Evolutionary conservation across 441 rosid genomes (phyloP).

Genomic region (Populus trichocarpa): DNA sequence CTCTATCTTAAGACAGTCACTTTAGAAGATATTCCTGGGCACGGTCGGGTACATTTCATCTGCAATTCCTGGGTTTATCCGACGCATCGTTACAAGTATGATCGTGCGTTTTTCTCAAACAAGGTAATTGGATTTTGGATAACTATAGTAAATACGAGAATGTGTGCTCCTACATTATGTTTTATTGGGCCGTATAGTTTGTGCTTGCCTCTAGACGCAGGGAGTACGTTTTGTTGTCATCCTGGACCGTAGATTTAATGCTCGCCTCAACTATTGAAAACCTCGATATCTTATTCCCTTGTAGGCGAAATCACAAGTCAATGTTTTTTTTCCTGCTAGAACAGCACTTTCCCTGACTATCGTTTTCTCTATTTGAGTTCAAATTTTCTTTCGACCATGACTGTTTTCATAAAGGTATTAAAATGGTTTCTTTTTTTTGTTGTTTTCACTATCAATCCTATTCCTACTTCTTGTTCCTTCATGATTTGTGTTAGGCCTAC

Average conservation of each 20-base stretch:
- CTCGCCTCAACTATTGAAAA: not conserved
- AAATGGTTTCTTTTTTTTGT: not conserved
- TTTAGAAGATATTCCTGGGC: conserved; percentile 49
- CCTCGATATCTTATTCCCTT: not conserved
- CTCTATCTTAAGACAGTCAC: conserved; percentile 63
- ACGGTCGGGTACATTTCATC: conserved; percentile 56
- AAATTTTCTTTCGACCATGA: not conserved
- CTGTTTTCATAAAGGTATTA: not conserved
- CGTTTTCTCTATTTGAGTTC: not conserved
- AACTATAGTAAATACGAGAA: not conserved
- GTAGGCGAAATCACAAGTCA: not conserved
- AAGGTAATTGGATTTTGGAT: conserved; percentile 43
- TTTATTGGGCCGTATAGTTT: no score
- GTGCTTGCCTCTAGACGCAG: not conserved
- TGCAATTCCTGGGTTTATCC: conserved; percentile 97
- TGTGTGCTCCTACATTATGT: not conserved
- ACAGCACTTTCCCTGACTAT: not conserved
- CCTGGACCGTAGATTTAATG: not conserved
- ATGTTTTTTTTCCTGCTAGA: not conserved
- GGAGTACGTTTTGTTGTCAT: not conserved
- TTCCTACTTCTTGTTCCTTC: not conserved
- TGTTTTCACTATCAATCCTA: not conserved
- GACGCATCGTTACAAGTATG: conserved; percentile 47
- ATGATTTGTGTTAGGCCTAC: conserved; percentile 3
- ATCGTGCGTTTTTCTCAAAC: conserved; percentile 82